A percentile compares a stretch with the other conserved stretches of the same genome.
Conservation (phyloP, 75 land plant species). For the Gnetum montanum region DNA sequence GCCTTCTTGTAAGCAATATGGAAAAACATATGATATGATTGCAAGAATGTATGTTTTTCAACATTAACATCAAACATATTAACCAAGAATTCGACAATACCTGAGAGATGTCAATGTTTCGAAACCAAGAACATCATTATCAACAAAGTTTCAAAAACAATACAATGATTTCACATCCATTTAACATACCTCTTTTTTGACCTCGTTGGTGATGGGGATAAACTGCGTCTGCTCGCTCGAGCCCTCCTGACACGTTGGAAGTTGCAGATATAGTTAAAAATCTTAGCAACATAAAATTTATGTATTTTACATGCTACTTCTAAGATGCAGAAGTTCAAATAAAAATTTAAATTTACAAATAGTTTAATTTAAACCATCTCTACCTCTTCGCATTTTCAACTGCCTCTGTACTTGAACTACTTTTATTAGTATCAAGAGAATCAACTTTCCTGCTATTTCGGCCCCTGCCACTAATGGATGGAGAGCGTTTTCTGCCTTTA, state of each 20-base stretch:
- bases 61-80: too few species aligned
- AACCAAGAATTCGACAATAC: too few species aligned
- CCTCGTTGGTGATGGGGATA: constrained; percentile 47
- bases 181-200: constrained; percentile 51
- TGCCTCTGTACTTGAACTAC: constrained; percentile 40
- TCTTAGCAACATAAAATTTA: neutral
- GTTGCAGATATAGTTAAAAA: neutral
- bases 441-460: constrained; percentile 38
- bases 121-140: neutral
- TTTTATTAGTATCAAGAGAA: constrained; percentile 23
- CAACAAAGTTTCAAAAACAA: neutral
- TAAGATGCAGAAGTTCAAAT: too few species aligned
- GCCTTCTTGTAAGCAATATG: too few species aligned
- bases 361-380: too few species aligned
- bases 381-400: constrained; percentile 34
- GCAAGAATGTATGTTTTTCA: too few species aligned
- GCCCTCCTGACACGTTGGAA: constrained; percentile 20
- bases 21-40: too few species aligned
- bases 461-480: constrained; percentile 39
- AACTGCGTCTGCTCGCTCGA: constrained; percentile 34
- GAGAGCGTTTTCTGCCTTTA: constrained; percentile 38
- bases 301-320: too few species aligned
- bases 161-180: too few species aligned
- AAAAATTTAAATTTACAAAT: too few species aligned
- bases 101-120: too few species aligned